A percentile compares a stretch with the other conserved stretches of the same genome.
Evolutionary conservation across 768 basidiomycete genomes (phyloP).

Genomic region (Lentinula aciculospora): DNA sequence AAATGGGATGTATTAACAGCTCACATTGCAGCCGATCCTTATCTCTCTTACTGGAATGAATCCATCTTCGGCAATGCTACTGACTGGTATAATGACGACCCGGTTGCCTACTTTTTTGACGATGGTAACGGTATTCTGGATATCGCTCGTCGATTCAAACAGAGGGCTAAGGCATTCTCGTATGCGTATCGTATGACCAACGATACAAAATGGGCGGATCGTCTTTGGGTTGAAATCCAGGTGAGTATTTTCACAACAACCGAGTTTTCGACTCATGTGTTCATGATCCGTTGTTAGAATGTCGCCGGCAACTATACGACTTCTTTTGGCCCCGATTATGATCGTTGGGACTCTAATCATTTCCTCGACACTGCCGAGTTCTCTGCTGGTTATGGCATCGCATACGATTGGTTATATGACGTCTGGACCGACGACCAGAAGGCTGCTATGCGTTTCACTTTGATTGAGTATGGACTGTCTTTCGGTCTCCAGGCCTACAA

Average conservation of each 20-base stretch:
- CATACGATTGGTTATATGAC: conserved; percentile 95
- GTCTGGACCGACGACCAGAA: conserved; percentile 74
- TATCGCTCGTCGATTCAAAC: conserved; percentile 82
- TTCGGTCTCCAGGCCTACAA: conserved; percentile 56
- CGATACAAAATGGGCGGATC: conserved; percentile 87
- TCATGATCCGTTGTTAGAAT: conserved; percentile 37
- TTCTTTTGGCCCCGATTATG: conserved; percentile 57
- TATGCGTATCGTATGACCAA: conserved; percentile 91
- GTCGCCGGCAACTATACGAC: conserved; percentile 65
- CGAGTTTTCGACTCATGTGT: neutral
- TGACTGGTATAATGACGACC: conserved; percentile 53
- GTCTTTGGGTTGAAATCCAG: conserved; percentile 77
- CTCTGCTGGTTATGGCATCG: conserved; percentile 83
- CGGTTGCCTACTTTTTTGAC: conserved; percentile 70
- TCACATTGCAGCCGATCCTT: conserved; percentile 79
- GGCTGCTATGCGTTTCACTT: conserved; percentile 55
- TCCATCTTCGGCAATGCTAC: conserved; percentile 90
- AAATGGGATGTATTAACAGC: conserved; percentile 82
- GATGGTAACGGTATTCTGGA: conserved; percentile 91
- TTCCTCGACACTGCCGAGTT: conserved; percentile 95
- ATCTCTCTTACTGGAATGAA: conserved; percentile 83
- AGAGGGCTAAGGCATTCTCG: conserved; percentile 86
- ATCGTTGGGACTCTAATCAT: conserved; percentile 83
- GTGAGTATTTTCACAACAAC: conserved; percentile 38
- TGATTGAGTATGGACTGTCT: conserved; percentile 74